Evolutionary conservation across 139 green algal genomes (phyloP).

Genomic region (Micromonas pusilla): DNA sequence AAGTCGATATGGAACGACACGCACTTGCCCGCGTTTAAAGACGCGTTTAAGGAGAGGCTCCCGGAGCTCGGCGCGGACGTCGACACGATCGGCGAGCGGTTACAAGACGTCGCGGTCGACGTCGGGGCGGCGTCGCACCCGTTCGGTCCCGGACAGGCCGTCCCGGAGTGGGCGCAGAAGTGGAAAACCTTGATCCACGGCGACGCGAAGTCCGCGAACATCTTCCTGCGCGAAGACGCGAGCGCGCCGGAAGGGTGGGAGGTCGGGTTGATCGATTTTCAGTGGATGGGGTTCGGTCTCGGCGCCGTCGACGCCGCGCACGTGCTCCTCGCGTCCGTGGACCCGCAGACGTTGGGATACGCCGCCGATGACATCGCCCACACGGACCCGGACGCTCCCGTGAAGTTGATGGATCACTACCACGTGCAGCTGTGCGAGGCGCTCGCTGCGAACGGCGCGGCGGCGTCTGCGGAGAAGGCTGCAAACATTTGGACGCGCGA

Average conservation of each 20-base stretch:
- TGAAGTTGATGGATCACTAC: constrained; percentile 25
- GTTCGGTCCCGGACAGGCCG: constrained; percentile 6
- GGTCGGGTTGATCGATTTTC: constrained; percentile 33
- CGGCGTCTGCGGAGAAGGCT: neutral
- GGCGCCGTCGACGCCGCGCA: constrained; percentile 20
- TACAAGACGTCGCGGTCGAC: constrained; percentile 8
- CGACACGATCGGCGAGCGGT: constrained; percentile 1
- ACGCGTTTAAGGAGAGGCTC: neutral
- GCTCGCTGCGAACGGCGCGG: neutral
- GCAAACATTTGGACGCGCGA: neutral
- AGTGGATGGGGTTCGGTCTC: constrained; percentile 34
- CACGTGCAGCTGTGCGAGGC: constrained; percentile 6
- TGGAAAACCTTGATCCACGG: constrained; percentile 24
- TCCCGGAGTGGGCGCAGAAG: neutral
- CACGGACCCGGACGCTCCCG: neutral
- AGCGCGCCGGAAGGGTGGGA: neutral
- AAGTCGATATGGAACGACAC: no score
- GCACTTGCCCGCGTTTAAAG: neutral
- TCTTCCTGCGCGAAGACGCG: constrained; percentile 1
- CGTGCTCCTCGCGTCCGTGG: constrained; percentile 10
- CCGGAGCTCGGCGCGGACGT: constrained; percentile 10
- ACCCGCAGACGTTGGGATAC: neutral
- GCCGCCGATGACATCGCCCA: neutral
- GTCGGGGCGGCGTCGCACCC: constrained; percentile 19
- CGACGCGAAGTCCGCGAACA: constrained; percentile 26